Percentiles rank a stretch among this genome's conserved stretches.
These are phyloP conservation scores for Dalbergia oliveri DNA, from an alignment of 306 rosid genomes.

Conservation along the genomic window DNA sequence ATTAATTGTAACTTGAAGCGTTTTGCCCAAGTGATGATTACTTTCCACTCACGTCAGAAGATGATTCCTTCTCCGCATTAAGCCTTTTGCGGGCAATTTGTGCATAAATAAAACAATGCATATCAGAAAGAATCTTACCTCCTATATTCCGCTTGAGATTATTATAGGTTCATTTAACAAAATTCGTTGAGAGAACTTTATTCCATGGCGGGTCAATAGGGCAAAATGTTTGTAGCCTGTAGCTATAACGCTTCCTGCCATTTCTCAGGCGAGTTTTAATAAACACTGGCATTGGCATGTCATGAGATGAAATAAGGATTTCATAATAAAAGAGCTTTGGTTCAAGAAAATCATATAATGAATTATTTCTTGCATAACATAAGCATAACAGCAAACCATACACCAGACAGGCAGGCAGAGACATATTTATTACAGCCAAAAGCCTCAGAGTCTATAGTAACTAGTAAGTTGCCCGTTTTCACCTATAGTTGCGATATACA, in stretches of 20 bases:
- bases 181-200: too few relatives aligned
- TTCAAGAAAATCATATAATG: constrained; percentile 24
- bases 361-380: constrained; percentile 24
- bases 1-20: too few relatives aligned
- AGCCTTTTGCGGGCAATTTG: too few relatives aligned
- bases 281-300: background rate
- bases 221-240: too few relatives aligned
- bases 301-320: constrained; percentile 3
- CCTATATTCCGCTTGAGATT: too few relatives aligned
- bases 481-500: constrained; percentile 71
- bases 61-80: too few relatives aligned
- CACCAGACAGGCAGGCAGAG: background rate
- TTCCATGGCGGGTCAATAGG: background rate
- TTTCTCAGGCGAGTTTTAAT: background rate
- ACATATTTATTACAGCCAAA: constrained; percentile 22
- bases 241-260: too few relatives aligned
- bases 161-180: too few relatives aligned
- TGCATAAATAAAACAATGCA: too few relatives aligned
- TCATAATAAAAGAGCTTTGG: constrained; percentile 18
- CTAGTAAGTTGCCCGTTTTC: constrained; percentile 30
- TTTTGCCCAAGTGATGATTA: too few relatives aligned
- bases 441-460: background rate
- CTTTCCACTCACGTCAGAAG: too few relatives aligned
- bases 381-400: constrained; percentile 27
- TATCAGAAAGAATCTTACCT: too few relatives aligned